Evolutionary conservation across 1,284 basidiomycete genomes (phyloP), one percentile per base, ranked within the genome.

Genomic region (Ustilago loliicola): DNA sequence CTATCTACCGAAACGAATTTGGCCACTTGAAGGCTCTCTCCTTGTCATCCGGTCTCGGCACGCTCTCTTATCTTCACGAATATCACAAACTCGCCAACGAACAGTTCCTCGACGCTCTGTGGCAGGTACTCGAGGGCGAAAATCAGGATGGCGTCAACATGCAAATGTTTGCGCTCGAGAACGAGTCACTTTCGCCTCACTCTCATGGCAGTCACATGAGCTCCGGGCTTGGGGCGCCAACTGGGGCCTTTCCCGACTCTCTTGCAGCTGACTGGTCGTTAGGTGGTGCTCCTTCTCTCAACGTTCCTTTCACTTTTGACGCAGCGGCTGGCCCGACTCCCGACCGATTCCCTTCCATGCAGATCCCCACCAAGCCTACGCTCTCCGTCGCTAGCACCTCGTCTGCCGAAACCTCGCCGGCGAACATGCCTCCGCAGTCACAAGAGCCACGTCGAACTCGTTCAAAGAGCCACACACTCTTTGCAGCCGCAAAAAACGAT

Each of bases 71-170:
- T 27, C 66, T 78, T 34, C 76, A 78, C 59, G 72, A 78, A 50
- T 78, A 78, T 48, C 76, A 78, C 65, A 78, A 78, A 48, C 59
- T 78, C 27, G 76, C 76, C 36, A 78, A 78, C 60, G 76, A 78
- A 52, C 76, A 78, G 32, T 74, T 78, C 40, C 76, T 78, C 27
- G 76, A 78, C 38, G 76, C 76, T 9, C 55, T 78, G 21, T 78
- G 76, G 76, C 76, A 78, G 32, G 76, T 78, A 0, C 62, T 78
- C 32, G 76, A 78, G 23, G 72, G 76, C 6, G 75, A 77, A 25
- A 72, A 72, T 15, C 75, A 77, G 57, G 75, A 77, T 27, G 67
- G 65, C 48, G 73, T 57, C 57, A 72, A 76, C 52, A 78, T 73
- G 67, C 72, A 73, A 27, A 72, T 73, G 67, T 78, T 78, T 58